Evolutionary conservation across 257 asterid genomes (phyloP), one percentile per base, ranked within the genome.

Genomic region (Solanum commersonii): DNA sequence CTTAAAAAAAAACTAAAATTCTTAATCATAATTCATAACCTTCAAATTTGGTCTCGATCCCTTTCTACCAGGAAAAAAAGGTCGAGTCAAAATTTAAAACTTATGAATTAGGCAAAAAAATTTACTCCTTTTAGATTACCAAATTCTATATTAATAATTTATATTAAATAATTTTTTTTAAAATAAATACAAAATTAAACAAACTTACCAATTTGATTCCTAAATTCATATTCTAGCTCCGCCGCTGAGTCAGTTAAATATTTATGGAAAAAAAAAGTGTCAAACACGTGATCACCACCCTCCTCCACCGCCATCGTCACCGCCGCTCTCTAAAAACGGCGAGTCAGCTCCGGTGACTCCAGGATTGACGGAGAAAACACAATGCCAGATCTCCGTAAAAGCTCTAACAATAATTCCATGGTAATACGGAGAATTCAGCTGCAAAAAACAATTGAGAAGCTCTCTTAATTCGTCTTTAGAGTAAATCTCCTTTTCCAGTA

Each of bases 371-470:
- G 93, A 92, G 89, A 87, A 92, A 14, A 93, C 96, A 7, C 95
- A 98, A 77, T 95, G 94, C 98, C 99, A 96, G 83, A 96, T 95
- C 91, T 96, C 99, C 0, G 98, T 94, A 83, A 96, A 96, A 49
- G 98, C 98, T 82, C 96, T 85, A 8, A 95, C 95, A 74, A 96
- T 96, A 12, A 92, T 40, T 15, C 96, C 95, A 38, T 96, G 99
- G 13, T 96, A 96, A 83, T 94, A 93, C 2, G 99, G 98, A 2
- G 98, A 94, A 78, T 96, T 95, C 11, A 96, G 94, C 93, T 94
- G 97, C 90, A 96, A 82, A 92, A 96, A 96, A 76, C 98, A 96
- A 93, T 94, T 94, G 84, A 96, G 90, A 7, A 96, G 94, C 76
- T 95, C 95, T 12, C 92, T 94, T 27, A 95, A 92, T 23, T 96